Percentiles rank a stretch among this genome's conserved stretches.
phyloP scores from a whole-genome alignment of 2,329 filamentous ascomycete species.

The Arachnomyces sp. region DNA sequence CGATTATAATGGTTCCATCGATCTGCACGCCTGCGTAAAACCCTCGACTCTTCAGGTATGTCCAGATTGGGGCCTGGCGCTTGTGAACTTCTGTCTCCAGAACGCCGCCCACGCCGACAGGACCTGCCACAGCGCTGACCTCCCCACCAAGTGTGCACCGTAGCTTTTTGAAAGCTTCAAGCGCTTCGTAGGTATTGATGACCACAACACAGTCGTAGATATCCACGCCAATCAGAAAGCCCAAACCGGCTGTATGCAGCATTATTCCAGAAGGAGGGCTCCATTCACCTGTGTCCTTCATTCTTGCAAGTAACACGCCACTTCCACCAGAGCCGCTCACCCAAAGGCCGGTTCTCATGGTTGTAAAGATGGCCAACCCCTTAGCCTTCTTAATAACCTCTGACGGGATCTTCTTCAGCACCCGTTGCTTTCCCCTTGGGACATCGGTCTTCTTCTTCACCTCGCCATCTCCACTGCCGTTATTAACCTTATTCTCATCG shows the following conservation, averaged over 20 bases:
- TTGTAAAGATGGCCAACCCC: slow-evolving; percentile 87
- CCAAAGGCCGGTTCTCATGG: slow-evolving; percentile 89
- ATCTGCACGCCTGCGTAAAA: slow-evolving; percentile 81
- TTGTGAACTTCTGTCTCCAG: slow-evolving; percentile 63
- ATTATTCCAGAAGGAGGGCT: slow-evolving; percentile 85
- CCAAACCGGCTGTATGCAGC: slow-evolving; percentile 78
- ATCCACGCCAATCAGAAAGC: slow-evolving; percentile 84
- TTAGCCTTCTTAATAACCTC: slow-evolving; percentile 82
- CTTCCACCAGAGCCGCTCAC: slow-evolving; percentile 84
- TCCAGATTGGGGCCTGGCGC: slow-evolving; percentile 64
- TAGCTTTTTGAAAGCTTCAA: slow-evolving; percentile 75
- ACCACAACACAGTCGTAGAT: slow-evolving; percentile 94
- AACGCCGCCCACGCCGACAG: slow-evolving; percentile 64
- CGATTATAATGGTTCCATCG: slow-evolving; percentile 78
- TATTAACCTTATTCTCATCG: slow-evolving; percentile 5
- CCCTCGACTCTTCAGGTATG: slow-evolving; percentile 81
- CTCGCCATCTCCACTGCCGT: slow-evolving; percentile 8
- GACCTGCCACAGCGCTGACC: slow-evolving; percentile 66
- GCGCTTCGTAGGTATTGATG: slow-evolving; percentile 75
- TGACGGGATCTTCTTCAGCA: slow-evolving; percentile 75
- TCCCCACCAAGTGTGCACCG: slow-evolving; percentile 75
- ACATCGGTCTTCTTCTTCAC: slow-evolving; percentile 40
- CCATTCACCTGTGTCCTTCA: slow-evolving; percentile 74
- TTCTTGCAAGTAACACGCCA: slow-evolving; percentile 74
- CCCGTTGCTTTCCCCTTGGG: slow-evolving; percentile 53